Evolutionary conservation across 2,329 filamentous ascomycete species (phyloP).

Genomic region (Trichoderma atroviride): DNA sequence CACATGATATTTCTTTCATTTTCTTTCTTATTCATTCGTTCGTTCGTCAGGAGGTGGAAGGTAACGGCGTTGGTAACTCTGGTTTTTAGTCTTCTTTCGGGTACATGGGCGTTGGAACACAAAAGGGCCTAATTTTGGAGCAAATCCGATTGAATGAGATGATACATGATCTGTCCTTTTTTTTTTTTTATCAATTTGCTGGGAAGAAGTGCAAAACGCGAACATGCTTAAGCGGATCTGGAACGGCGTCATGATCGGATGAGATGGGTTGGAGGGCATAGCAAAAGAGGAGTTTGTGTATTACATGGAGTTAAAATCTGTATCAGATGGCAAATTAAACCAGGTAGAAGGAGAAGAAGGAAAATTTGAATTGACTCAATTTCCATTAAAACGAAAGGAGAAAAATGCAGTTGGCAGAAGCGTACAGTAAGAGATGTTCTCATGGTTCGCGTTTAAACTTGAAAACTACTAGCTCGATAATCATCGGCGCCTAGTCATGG

Average conservation of each 20-base stretch:
- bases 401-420: neutral
- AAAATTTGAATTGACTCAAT: neutral
- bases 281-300: slow-evolving; percentile 16
- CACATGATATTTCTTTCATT: neutral
- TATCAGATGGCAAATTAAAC: slow-evolving; percentile 21
- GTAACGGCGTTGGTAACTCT: slow-evolving; percentile 20
- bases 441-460: neutral
- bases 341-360: slow-evolving; percentile 16
- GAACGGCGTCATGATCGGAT: slow-evolving; percentile 23
- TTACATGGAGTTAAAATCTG: slow-evolving; percentile 22
- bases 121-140: slow-evolving; percentile 23
- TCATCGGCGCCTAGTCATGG: neutral
- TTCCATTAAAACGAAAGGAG: neutral
- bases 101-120: slow-evolving; percentile 23
- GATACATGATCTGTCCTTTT: slow-evolving; percentile 26
- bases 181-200: slow-evolving; percentile 20
- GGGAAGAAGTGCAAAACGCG: slow-evolving; percentile 8
- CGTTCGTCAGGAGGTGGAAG: neutral
- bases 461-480: neutral
- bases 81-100: slow-evolving; percentile 19
- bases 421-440: neutral
- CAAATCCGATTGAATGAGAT: slow-evolving; percentile 16
- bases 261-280: slow-evolving; percentile 13
- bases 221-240: slow-evolving; percentile 1
- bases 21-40: slow-evolving; percentile 2